Evolutionary conservation across 73 alveolate genomes (phyloP).

Genomic region (Paramecium sexaurelia): DNA sequence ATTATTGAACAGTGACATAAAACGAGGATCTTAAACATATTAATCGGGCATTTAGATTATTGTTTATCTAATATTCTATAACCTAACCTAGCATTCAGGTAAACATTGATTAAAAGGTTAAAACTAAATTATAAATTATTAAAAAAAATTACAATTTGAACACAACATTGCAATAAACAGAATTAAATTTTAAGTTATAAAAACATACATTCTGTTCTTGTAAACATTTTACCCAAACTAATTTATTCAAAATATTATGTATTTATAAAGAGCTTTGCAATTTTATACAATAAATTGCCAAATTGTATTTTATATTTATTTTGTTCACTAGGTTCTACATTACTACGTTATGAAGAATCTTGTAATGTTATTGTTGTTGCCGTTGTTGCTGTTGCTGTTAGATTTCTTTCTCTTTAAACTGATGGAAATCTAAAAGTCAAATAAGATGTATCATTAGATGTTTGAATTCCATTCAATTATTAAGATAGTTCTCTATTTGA

Average conservation of each 20-base stretch:
- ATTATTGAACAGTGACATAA: neutral
- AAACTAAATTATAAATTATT: neutral
- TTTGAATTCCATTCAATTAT: neutral
- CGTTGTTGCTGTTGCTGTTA: too few species aligned
- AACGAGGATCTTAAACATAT: neutral
- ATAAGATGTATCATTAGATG: neutral
- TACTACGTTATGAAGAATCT: neutral
- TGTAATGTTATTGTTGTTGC: neutral
- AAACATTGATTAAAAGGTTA: neutral
- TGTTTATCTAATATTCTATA: neutral
- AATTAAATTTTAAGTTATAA: neutral
- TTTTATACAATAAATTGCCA: neutral
- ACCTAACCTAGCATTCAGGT: neutral
- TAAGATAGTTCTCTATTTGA: neutral
- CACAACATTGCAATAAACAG: conserved; percentile 3
- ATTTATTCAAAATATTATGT: neutral
- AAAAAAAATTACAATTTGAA: neutral
- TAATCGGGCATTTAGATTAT: neutral
- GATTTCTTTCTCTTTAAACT: neutral
- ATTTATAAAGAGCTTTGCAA: neutral
- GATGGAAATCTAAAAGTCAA: neutral
- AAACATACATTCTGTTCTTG: neutral
- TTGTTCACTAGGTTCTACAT: neutral
- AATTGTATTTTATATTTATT: neutral
- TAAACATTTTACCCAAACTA: neutral